Conservation (phyloP, 805 yeast genomes). For the Isabelozyma heimii region DNA sequence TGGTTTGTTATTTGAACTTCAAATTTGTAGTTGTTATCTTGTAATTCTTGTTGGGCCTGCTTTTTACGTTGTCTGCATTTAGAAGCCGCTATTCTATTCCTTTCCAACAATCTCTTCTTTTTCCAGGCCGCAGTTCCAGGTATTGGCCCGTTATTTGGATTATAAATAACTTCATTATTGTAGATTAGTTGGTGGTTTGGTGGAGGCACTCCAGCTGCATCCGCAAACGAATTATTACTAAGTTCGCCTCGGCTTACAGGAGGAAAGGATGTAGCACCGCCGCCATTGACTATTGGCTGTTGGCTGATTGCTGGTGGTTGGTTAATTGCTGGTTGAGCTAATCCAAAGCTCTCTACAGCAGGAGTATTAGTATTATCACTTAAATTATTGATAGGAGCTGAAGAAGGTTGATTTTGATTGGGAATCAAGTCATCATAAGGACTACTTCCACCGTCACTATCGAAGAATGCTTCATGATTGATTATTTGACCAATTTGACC, state of each 20-base stretch:
- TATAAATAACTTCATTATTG: conserved; percentile 53
- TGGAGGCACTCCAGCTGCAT: conserved; percentile 42
- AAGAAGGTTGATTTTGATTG: not conserved
- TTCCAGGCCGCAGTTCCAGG: conserved; percentile 71
- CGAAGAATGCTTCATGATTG: conserved; percentile 39
- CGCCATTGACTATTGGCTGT: conserved; percentile 1
- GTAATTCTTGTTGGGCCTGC: conserved; percentile 65
- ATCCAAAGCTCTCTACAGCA: not conserved
- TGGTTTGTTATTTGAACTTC: conserved; percentile 40
- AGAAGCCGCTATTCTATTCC: conserved; percentile 67
- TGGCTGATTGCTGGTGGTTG: conserved; percentile 9
- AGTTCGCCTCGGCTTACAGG: not conserved
- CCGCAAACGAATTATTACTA: not conserved
- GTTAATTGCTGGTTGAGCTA: conserved; percentile 2
- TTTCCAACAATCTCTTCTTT: conserved; percentile 57
- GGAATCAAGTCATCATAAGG: conserved; percentile 17
- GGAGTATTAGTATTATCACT: not conserved
- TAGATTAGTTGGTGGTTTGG: conserved; percentile 53
- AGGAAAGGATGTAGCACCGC: conserved; percentile 10
- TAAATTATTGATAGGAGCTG: not conserved
- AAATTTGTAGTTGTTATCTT: conserved; percentile 53
- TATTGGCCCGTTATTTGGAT: conserved; percentile 52
- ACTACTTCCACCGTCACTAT: conserved; percentile 14
- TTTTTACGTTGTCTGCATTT: conserved; percentile 68
- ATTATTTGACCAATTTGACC: conserved; percentile 81